These are phyloP conservation scores for Rhizopus delemar DNA, from an alignment of 371 early-diverging fungal genomes.

Conservation along the genomic window DNA sequence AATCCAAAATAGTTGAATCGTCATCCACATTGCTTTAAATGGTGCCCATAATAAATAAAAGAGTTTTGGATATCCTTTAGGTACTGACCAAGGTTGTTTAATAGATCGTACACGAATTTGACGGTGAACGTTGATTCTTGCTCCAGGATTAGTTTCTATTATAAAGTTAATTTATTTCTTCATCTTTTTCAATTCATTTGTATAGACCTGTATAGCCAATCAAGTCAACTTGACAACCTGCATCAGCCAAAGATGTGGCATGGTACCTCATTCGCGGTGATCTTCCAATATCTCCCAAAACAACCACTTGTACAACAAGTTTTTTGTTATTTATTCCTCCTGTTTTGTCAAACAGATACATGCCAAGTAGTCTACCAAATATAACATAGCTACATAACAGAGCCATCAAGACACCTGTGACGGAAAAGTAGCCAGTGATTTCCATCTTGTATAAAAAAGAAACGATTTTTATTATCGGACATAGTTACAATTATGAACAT, in stretches of 20 bases:
- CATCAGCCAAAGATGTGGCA: constrained; percentile 76
- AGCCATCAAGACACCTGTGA: constrained; percentile 40
- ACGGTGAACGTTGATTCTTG: constrained; percentile 36
- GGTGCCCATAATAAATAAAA: constrained; percentile 65
- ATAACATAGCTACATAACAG: constrained; percentile 43
- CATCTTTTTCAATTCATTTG: too few relatives aligned
- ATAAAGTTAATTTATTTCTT: not conserved
- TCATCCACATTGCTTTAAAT: constrained; percentile 59
- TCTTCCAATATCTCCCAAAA: constrained; percentile 89
- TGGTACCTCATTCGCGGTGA: constrained; percentile 97
- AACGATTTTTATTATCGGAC: not conserved
- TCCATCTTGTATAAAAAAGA: not conserved
- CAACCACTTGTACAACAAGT: constrained; percentile 66
- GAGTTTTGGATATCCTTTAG: constrained; percentile 55
- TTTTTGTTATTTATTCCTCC: constrained; percentile 22
- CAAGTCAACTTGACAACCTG: constrained; percentile 75
- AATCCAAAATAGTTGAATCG: constrained; percentile 47
- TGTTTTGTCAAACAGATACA: constrained; percentile 37
- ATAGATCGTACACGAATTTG: constrained; percentile 50
- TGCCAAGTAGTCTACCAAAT: constrained; percentile 34
- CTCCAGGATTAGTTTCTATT: constrained; percentile 46
- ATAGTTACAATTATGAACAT: not conserved
- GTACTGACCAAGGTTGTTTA: constrained; percentile 48
- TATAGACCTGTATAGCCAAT: constrained; percentile 77
- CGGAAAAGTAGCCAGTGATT: constrained; percentile 14